Evolutionary conservation across 148 eudicot species (phyloP), one percentile per base, ranked within the genome.

Genomic region (Amaranthus palmeri): DNA sequence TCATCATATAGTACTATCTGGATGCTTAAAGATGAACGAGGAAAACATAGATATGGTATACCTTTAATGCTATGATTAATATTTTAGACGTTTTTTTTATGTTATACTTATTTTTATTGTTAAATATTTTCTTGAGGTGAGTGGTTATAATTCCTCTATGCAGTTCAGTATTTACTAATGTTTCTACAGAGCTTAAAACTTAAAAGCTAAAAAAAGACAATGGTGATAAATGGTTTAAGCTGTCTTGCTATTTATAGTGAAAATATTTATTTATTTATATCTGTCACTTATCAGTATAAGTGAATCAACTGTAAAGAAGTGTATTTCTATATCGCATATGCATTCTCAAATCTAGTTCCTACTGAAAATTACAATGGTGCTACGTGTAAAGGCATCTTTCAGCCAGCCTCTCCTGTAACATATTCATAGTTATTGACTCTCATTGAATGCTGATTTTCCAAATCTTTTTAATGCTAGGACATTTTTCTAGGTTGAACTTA

Each of bases 41-140:
- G 77, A 69, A 42, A 91, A 83, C 66, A 68, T 91, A 65, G 87
- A 83, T 68, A 82, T 85, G 97, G 98, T 93, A 85, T 77, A 66
- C 73, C 70, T 77, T 44, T 70, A 71, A 48, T 52, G 15, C 72
- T 41, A 9, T 18, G n/a, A 51, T 68, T 36, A 48, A 4, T 45
- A 14, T 10, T 50, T 51, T 54, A 49, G 7, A 15, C 15, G 55
- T 0, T 49, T 49, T 52, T 60, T 74, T 14, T 46, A 42, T 7
- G 13, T 42, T 45, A 58, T 48, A 15, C 5, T 25, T 58, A 4
- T 42, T 58, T 17, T 25, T 8, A 4, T 58, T 58, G 2, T 54
- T 54, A 54, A 54, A 13, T 14, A 13, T 3, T 54, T 54, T 2
- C 7, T 54, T 54, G 58, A 13, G 6, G 45, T 17, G 10, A 60